Evolutionary conservation across 2,329 filamentous ascomycete genomes (phyloP).

Genomic region (Diaporthe sp.): DNA sequence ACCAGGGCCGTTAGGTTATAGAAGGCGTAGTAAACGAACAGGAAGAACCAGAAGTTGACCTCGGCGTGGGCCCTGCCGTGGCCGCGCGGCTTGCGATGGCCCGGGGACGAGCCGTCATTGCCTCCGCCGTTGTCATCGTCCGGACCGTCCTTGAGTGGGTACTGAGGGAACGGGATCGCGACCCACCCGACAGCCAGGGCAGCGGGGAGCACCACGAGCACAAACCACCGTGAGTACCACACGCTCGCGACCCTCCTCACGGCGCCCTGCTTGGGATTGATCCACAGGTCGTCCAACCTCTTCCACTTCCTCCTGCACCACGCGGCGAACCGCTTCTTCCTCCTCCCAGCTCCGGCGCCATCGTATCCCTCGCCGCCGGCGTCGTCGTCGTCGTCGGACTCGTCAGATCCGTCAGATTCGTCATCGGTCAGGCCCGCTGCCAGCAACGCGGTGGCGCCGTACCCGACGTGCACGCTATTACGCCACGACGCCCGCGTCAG

Average conservation of each 20-base stretch:
- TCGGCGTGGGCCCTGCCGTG: conserved; percentile 75
- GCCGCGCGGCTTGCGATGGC: conserved; percentile 65
- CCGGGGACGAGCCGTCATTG: conserved; percentile 43
- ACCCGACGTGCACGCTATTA: conserved; percentile 70
- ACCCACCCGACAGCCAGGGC: conserved; percentile 74
- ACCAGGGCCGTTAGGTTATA: conserved; percentile 77
- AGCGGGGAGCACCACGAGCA: conserved; percentile 74
- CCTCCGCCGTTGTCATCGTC: conserved; percentile 55
- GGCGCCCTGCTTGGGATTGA: conserved; percentile 70
- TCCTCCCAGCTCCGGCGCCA: conserved; percentile 36
- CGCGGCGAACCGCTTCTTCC: conserved; percentile 49
- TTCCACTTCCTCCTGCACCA: conserved; percentile 52
- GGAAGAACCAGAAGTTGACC: conserved; percentile 80
- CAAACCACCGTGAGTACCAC: conserved; percentile 75
- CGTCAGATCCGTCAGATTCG: conserved; percentile 48
- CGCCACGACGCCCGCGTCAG: conserved; percentile 56
- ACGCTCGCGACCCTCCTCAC: conserved; percentile 71
- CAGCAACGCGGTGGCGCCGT: conserved; percentile 63
- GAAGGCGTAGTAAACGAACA: conserved; percentile 78
- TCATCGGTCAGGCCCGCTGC: conserved; percentile 56
- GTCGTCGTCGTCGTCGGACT: conserved; percentile 53
- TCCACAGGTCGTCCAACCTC: conserved; percentile 67
- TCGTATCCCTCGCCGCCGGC: conserved; percentile 37
- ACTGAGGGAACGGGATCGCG: conserved; percentile 75
- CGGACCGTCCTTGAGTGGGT: conserved; percentile 60